Evolutionary conservation across 352 stramenopile genomes (phyloP).

Genomic region (Phytopythium chamaehyphon): DNA sequence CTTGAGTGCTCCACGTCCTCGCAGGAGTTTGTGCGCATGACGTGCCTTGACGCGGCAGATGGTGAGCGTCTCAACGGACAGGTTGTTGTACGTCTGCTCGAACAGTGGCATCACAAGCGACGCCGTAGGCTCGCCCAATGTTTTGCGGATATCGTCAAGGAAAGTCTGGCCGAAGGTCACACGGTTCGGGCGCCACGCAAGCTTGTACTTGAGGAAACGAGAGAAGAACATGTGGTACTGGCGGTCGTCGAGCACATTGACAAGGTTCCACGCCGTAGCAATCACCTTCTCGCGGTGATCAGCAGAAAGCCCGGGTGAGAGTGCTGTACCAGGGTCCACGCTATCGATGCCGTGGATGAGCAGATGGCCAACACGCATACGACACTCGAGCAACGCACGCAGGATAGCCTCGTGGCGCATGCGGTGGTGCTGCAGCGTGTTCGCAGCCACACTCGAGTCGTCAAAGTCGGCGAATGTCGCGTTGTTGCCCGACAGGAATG

Average conservation of each 20-base stretch:
- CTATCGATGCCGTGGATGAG: conserved; percentile 81
- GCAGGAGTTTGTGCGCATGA: conserved; percentile 63
- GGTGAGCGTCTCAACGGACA: conserved; percentile 83
- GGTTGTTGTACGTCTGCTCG: conserved; percentile 63
- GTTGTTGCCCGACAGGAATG: conserved; percentile 78
- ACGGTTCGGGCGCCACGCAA: conserved; percentile 77
- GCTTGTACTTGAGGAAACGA: conserved; percentile 85
- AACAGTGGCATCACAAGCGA: conserved; percentile 79
- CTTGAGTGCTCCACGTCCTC: conserved; percentile 38
- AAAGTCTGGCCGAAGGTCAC: conserved; percentile 78
- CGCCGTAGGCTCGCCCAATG: conserved; percentile 46
- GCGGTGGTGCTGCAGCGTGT: conserved; percentile 69
- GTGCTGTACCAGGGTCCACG: conserved; percentile 51
- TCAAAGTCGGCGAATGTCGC: conserved; percentile 73
- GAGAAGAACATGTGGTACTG: conserved; percentile 88
- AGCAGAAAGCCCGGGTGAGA: conserved; percentile 51
- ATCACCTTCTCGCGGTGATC: conserved; percentile 75
- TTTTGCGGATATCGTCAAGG: conserved; percentile 66
- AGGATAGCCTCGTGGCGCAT: conserved; percentile 80
- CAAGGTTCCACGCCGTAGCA: conserved; percentile 83
- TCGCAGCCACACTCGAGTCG: conserved; percentile 42
- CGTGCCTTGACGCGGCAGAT: conserved; percentile 80
- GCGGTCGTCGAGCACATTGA: conserved; percentile 76
- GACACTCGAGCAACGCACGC: conserved; percentile 69
- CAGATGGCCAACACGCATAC: conserved; percentile 83